These are phyloP conservation scores for Orbilia quercus DNA, from an alignment of 2,329 filamentous ascomycete species.

Conservation along the genomic window DNA sequence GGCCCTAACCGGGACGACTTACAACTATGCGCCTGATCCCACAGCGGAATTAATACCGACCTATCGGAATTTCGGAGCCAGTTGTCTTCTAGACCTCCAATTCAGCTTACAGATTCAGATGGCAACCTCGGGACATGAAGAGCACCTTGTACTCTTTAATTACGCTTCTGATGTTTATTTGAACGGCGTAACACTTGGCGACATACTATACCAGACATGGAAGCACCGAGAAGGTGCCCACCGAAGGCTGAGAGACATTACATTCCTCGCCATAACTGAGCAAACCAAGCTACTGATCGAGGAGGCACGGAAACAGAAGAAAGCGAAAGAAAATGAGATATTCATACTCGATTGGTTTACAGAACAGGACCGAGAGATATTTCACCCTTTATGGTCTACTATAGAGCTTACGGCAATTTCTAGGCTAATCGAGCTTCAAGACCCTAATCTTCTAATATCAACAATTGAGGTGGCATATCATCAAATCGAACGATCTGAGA, in stretches of 20 bases:
- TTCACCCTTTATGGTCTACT: neutral
- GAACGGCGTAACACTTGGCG: neutral
- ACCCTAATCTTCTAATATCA: neutral
- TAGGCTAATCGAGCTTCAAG: neutral
- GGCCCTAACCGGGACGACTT: neutral
- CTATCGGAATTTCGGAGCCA: neutral
- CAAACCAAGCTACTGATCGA: neutral
- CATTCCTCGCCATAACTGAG: neutral
- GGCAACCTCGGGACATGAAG: slow-evolving; percentile 7
- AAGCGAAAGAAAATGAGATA: neutral
- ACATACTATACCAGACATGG: slow-evolving; percentile 2
- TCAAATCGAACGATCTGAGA: neutral
- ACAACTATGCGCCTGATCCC: slow-evolving; percentile 6
- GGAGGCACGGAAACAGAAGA: neutral
- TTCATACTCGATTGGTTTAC: slow-evolving; percentile 9
- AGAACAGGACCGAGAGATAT: neutral
- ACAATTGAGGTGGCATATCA: slow-evolving; percentile 10
- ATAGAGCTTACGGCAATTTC: slow-evolving; percentile 1
- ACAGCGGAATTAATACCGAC: neutral
- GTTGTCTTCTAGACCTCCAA: neutral
- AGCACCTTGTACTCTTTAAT: neutral
- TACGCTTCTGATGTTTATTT: neutral
- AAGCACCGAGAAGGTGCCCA: slow-evolving; percentile 1
- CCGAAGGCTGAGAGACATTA: neutral
- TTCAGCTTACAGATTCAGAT: neutral